A percentile compares a stretch with the other conserved stretches of the same genome.
These are phyloP conservation scores for Candida sanyiensis DNA, from an alignment of 805 yeast species.

Conservation along the genomic window DNA sequence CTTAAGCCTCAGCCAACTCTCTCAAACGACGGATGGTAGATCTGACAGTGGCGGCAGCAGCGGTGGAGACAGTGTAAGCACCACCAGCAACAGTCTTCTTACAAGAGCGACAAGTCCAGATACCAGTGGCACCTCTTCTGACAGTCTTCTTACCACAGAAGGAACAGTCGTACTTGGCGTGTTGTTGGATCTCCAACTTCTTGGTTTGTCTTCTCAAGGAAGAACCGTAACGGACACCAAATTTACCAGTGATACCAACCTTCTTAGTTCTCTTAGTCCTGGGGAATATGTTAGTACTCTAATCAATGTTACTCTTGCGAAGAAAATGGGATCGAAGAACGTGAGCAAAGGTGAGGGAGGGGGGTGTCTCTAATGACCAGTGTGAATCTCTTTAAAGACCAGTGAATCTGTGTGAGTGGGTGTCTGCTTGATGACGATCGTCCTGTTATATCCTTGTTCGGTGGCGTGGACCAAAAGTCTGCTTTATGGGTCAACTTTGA, in stretches of 20 bases:
- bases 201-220: slow-evolving; percentile 99
- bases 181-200: slow-evolving; percentile 98
- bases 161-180: slow-evolving; percentile 97
- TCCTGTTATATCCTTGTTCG: no score
- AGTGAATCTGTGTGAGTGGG: no score
- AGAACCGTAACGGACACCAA: slow-evolving; percentile 99
- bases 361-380: no score
- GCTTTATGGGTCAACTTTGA: no score
- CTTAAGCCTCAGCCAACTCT: slow-evolving; percentile 98
- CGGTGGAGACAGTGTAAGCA: slow-evolving; percentile 98
- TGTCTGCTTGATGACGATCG: no score
- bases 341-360: no score
- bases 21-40: slow-evolving; percentile 99
- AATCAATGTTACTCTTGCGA: neutral
- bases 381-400: no score
- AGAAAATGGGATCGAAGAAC: no score
- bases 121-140: slow-evolving; percentile 96
- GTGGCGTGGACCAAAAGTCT: no score
- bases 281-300: slow-evolving; percentile 3
- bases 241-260: slow-evolving; percentile 99
- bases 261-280: slow-evolving; percentile 99
- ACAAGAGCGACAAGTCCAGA: slow-evolving; percentile 97
- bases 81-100: slow-evolving; percentile 99
- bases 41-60: slow-evolving; percentile 99
- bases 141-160: slow-evolving; percentile 99